Percentiles rank a stretch among this genome's conserved stretches.
phyloP scores from a whole-genome alignment of 2,329 filamentous ascomycete species.

The Botrytis aclada region DNA sequence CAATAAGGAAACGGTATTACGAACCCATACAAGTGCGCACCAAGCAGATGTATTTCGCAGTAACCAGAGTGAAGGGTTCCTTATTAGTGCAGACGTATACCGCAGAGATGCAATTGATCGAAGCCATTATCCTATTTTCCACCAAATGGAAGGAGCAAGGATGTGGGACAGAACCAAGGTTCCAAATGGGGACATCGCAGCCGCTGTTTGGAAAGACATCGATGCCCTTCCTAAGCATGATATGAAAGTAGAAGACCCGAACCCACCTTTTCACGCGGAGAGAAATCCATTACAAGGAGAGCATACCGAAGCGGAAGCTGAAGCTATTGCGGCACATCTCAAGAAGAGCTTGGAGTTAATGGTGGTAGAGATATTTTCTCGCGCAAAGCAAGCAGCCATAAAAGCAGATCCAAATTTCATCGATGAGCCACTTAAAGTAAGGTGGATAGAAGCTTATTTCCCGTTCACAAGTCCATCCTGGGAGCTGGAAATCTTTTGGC shows the following conservation, averaged over 20 bases:
- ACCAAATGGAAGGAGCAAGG: constrained; percentile 95
- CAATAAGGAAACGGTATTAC: constrained; percentile 76
- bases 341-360: constrained; percentile 87
- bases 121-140: constrained; percentile 94
- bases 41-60: constrained; percentile 77
- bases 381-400: constrained; percentile 65
- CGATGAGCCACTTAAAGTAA: constrained; percentile 74
- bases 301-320: constrained; percentile 75
- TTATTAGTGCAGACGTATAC: constrained; percentile 93
- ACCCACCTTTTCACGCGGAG: constrained; percentile 71
- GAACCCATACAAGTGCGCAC: constrained; percentile 94
- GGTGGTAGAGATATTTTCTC: constrained; percentile 83
- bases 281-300: constrained; percentile 76
- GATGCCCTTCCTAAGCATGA: constrained; percentile 68
- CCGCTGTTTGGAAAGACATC: constrained; percentile 68
- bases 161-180: constrained; percentile 75
- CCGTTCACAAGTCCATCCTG: constrained; percentile 94
- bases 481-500: constrained; percentile 95
- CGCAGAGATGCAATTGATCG: constrained; percentile 91
- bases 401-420: constrained; percentile 47
- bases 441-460: constrained; percentile 97
- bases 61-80: constrained; percentile 73
- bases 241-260: constrained; percentile 78
- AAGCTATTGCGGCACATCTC: constrained; percentile 78
- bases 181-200: constrained; percentile 55